Percentiles rank a stretch among this genome's conserved stretches.
Conservation (phyloP, 2,329 filamentous ascomycete genomes). For the Apiospora saccharicola region DNA sequence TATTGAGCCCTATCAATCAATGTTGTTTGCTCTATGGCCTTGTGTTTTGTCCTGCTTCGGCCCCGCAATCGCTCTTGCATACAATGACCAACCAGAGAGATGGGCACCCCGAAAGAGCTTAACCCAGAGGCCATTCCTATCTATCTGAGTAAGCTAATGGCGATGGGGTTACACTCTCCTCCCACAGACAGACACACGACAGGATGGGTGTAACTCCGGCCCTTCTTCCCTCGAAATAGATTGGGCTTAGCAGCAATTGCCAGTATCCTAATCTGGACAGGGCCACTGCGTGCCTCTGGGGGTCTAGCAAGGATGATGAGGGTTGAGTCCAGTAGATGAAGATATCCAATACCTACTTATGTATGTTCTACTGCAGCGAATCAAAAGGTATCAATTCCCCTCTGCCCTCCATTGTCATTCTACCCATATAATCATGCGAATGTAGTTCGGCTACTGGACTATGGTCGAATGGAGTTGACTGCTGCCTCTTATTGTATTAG, state of each 20-base stretch:
- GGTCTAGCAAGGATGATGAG: not conserved
- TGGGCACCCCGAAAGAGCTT: not conserved
- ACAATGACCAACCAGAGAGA: not conserved
- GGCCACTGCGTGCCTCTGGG: not conserved
- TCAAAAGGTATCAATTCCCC: not conserved
- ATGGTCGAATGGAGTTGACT: too few species aligned
- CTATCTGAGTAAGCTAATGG: not conserved
- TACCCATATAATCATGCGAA: not conserved
- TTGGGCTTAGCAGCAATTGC: not conserved
- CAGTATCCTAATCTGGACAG: not conserved
- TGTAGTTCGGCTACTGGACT: not conserved
- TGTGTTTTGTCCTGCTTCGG: not conserved
- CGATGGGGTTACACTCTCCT: constrained; percentile 7
- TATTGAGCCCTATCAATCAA: not conserved
- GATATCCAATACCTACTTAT: not conserved
- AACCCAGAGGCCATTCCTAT: not conserved
- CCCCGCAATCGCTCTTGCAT: not conserved
- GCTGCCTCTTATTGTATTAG: not conserved
- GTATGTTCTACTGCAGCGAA: not conserved
- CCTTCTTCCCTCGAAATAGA: constrained; percentile 12
- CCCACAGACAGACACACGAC: not conserved
- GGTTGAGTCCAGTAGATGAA: not conserved
- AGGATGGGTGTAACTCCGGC: not conserved
- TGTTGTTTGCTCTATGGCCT: not conserved
- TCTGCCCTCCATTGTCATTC: not conserved